Evolutionary conservation across 176 grass and related monocot genomes (phyloP).

Genomic region (Juncus effusus): DNA sequence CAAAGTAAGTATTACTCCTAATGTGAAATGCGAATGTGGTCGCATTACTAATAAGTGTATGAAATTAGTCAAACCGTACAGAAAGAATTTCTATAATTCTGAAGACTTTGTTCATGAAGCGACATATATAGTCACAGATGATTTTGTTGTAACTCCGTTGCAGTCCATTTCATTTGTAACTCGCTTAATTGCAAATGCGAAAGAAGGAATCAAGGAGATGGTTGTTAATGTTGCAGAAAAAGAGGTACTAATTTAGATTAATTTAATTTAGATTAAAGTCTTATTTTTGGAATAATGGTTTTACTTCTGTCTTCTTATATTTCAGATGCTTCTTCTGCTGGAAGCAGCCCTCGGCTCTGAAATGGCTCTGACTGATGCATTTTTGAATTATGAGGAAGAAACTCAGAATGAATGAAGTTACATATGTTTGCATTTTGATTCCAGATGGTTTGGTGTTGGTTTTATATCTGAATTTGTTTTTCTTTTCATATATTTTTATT

Average conservation of each 20-base stretch:
- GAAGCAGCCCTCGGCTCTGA: constrained; percentile 6
- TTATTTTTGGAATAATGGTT: background rate
- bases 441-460: too few relatives aligned
- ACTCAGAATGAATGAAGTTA: too few relatives aligned
- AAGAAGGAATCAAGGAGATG: constrained; percentile 4
- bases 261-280: background rate
- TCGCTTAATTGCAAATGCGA: background rate
- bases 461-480: too few relatives aligned
- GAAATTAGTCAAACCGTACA: background rate
- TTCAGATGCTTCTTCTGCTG: constrained; percentile 24
- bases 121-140: constrained; percentile 23
- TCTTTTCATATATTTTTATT: too few relatives aligned
- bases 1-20: constrained; percentile 10
- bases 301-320: background rate
- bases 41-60: constrained; percentile 24
- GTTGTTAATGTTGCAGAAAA: constrained; percentile 7
- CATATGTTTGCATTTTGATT: too few relatives aligned
- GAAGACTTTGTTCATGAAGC: constrained; percentile 11
- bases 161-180: constrained; percentile 4
- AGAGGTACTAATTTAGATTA: constrained; percentile 12
- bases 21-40: constrained; percentile 10
- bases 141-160: constrained; percentile 21
- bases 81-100: background rate
- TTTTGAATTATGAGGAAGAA: background rate
- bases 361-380: constrained; percentile 15